Evolutionary conservation across 2,329 filamentous ascomycete species (phyloP).

Genomic region (Sordariomycetes sp.): DNA sequence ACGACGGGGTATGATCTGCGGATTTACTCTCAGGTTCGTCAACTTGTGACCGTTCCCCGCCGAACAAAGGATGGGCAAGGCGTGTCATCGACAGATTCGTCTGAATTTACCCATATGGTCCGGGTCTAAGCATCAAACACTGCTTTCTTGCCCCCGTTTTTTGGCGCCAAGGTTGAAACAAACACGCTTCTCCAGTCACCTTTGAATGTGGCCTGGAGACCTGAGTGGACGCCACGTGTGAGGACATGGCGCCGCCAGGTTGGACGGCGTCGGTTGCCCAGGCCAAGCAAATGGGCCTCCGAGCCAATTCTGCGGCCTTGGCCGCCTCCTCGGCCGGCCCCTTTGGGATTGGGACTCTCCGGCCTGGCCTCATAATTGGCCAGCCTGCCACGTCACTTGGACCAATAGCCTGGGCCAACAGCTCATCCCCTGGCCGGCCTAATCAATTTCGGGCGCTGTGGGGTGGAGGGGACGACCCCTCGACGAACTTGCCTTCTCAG

Average conservation of each 20-base stretch:
- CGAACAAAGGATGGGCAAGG: not conserved
- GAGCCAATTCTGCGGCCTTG: not conserved
- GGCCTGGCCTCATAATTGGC: not conserved
- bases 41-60: not conserved
- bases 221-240: not conserved
- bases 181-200: not conserved
- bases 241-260: not conserved
- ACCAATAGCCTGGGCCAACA: too few relatives aligned
- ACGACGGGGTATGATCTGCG: not conserved
- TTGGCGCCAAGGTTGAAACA: not conserved
- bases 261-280: not conserved
- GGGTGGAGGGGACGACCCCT: too few relatives aligned
- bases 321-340: not conserved
- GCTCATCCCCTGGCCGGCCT: too few relatives aligned
- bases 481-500: too few relatives aligned
- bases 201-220: not conserved
- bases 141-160: not conserved
- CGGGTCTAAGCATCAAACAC: not conserved
- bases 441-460: too few relatives aligned
- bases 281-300: not conserved
- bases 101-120: not conserved
- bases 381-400: too few relatives aligned
- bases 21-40: not conserved
- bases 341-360: too few relatives aligned
- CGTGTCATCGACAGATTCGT: slow-evolving; percentile 4